These are phyloP conservation scores for Diplodia intermedia DNA, from an alignment of 2,329 filamentous ascomycete species.

Conservation along the genomic window DNA sequence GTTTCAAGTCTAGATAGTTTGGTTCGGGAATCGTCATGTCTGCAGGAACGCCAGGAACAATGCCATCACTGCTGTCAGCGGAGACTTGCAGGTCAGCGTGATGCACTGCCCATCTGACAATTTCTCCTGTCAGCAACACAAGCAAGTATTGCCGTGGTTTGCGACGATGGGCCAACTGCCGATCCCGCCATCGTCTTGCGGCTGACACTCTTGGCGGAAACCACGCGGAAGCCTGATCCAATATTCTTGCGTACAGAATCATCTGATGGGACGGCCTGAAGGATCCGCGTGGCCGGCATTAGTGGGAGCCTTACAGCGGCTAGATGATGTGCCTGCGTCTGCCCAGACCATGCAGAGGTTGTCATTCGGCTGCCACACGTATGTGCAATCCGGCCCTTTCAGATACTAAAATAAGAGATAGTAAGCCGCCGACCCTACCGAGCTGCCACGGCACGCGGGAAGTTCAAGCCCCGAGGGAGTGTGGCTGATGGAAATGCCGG, in stretches of 20 bases:
- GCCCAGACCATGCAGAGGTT: constrained; percentile 6
- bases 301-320: constrained; percentile 6
- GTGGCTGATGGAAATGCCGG: constrained; percentile 24
- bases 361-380: constrained; percentile 10
- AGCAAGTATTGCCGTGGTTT: neutral
- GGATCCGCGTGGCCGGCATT: neutral
- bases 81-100: constrained; percentile 6
- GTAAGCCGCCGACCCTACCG: constrained; percentile 23
- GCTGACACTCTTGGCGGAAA: constrained; percentile 16
- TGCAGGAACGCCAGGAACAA: constrained; percentile 21
- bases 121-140: constrained; percentile 15
- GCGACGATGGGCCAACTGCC: neutral
- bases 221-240: constrained; percentile 18
- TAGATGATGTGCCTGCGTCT: constrained; percentile 20
- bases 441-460: constrained; percentile 8
- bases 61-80: neutral
- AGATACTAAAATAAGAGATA: constrained; percentile 23
- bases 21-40: neutral
- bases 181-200: neutral
- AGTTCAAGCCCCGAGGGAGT: neutral
- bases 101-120: constrained; percentile 11
- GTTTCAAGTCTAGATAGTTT: neutral
- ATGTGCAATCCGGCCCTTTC: neutral
- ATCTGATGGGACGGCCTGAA: constrained; percentile 11
- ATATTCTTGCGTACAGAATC: constrained; percentile 27